Conservation (phyloP, 768 basidiomycete genomes). For the Termitomyces sp. region DNA sequence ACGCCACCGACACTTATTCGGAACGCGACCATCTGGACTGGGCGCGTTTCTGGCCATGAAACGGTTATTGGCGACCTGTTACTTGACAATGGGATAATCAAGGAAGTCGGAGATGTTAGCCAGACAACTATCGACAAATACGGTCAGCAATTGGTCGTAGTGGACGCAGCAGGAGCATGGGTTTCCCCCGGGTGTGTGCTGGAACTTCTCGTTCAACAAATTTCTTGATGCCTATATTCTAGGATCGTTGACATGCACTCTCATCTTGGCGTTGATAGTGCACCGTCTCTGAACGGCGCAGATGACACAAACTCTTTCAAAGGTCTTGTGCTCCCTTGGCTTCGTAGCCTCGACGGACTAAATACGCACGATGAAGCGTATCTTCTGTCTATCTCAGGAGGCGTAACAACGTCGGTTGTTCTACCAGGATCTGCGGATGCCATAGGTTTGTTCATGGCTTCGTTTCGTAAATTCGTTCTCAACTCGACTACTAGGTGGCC, state of each 20-base stretch:
- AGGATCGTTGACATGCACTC: constrained; percentile 45
- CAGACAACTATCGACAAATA: constrained; percentile 17
- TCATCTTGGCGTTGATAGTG: constrained; percentile 32
- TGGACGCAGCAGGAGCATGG: constrained; percentile 66
- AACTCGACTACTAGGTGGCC: constrained; percentile 45
- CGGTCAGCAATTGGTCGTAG: constrained; percentile 22
- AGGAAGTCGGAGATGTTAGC: constrained; percentile 41
- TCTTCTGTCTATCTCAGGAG: constrained; percentile 63
- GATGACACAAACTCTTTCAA: constrained; percentile 52
- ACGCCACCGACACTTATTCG: constrained; percentile 60
- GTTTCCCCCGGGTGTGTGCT: constrained; percentile 34
- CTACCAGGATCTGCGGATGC: constrained; percentile 70
- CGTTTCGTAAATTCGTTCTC: not conserved
- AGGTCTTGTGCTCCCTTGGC: constrained; percentile 51
- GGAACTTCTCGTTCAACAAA: not conserved
- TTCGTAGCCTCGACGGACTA: constrained; percentile 71
- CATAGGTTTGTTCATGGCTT: constrained; percentile 37
- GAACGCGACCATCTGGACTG: constrained; percentile 84
- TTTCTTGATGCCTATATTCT: not conserved
- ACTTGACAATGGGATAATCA: constrained; percentile 60
- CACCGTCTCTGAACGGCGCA: constrained; percentile 32
- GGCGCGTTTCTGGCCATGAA: constrained; percentile 50
- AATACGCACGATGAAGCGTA: constrained; percentile 79
- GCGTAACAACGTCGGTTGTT: constrained; percentile 72
- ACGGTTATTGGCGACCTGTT: constrained; percentile 54